Evolutionary conservation across 1,139 yeast species (phyloP), one percentile per base, ranked within the genome.

Genomic region (Candida sanyaensis): DNA sequence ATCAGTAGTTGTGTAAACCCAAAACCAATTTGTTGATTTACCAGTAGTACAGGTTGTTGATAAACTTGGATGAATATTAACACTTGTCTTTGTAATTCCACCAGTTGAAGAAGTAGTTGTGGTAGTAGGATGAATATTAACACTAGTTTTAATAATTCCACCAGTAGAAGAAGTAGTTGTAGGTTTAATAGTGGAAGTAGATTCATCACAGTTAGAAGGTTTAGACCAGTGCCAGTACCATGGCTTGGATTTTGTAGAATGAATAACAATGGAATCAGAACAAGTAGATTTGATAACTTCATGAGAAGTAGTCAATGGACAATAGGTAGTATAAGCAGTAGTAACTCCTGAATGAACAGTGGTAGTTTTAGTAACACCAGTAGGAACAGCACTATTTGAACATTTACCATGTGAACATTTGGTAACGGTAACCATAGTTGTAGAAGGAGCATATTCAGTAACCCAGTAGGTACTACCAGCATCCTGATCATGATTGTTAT

Each of bases 281-380:
- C 28, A 39, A 8, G 42, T 39, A n/a, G 42, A 29, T 30, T 39
- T 29, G 24, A 39, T 24, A 29, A 39, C 42, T 34, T 42, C 34
- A 13, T 42, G 33, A n/a, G 44, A 42, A 13, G 46, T 37, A 21
- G 63, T 52, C 50, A 60, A 50, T 32, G 67, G 67, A 51, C 66
- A 64, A 55, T 55, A 63, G 21, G 70, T 63, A 40, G 66, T 61
- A 55, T 60, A 61, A 13, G 58, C 49, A 26, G 66, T 58, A 41
- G 50, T 44, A 29, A 44, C 45, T 23, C 46, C 44, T 13, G 38
- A 24, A 30, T 34, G 27, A 24, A 45, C 31, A 6, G 41, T 42
- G 9, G 46, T 46, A 10, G 43, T 30, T 33, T 31, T 37, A 17
- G 46, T 46, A n/a, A 57, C 50, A 45, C 73, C 75, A 11, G 75